Base-by-base conservation (phyloP, 768 basidiomycete genomes). In the Lactifluus volemus region DNA sequence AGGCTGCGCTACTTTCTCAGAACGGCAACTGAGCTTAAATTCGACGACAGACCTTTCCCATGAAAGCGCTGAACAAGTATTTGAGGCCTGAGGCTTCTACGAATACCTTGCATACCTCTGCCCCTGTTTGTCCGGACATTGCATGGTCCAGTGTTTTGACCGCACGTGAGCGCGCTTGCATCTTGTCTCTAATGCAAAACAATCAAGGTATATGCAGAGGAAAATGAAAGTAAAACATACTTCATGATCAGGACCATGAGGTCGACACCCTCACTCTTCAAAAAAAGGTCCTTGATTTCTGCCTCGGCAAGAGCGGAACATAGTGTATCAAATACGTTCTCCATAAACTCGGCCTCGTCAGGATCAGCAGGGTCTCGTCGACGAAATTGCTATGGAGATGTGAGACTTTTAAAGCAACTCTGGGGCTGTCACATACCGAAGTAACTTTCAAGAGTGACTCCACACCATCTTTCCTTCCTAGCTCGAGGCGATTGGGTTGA, bases 161-260 rank as follows among this genome's bases (percentile, higher is more conserved):
- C 2, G 93, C 82, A 45, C 92, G 78, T 15, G 87, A 88, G 59
- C 84, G 84, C 1, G 92, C 83, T 64, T 92, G 81, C 61, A 82
- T 78, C 70, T 93, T 96, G 64, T 92, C 89, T 73, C 93, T 94
- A 68, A 32, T 36, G 25, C 21, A 25, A 17, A 11, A 60, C 51
- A 53, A 61, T 61, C n/a, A 67, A 49, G 19, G 44, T 45, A 8
- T 32, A 49, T 15, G 34, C 32, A 15, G 36, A 15, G 34, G 42
- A 67, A 15, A 5, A 34, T 30, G 6, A 49, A 44, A 45, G 29
- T 21, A 49, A 39, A 32, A 75, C 84, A 49, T 67, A 95, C 93
- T 89, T 96, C 88, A 98, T 94, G 82, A 97, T 89, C 64, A 98
- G 78, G n/a, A 97, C 81, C 94, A 98, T 98, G 38, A 99, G 80